phyloP scores from a whole-genome alignment of 2,329 filamentous ascomycete species.

The Colletotrichum siamense region DNA sequence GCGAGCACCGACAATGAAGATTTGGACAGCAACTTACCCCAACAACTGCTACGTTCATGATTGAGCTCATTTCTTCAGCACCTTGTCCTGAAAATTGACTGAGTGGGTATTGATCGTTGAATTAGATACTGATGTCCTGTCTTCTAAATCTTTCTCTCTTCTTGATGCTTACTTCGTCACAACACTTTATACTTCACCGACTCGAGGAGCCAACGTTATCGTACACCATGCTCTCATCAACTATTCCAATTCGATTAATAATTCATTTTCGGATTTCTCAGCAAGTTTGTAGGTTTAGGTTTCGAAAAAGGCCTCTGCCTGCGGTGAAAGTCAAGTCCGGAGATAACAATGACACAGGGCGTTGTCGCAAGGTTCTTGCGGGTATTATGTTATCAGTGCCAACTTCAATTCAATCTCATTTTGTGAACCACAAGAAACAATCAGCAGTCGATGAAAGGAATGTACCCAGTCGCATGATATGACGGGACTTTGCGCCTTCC shows the following conservation, averaged over 20 bases:
- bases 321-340: background rate
- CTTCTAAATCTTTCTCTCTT: accelerated
- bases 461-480: background rate
- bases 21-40: background rate
- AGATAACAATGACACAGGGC: background rate
- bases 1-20: accelerated
- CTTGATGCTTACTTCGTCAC: accelerated
- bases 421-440: no score
- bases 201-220: background rate
- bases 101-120: background rate
- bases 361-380: accelerated
- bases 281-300: background rate
- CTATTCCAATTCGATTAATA: accelerated
- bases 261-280: background rate
- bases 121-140: accelerated
- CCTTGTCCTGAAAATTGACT: no score
- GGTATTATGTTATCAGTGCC: accelerated
- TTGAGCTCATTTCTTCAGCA: background rate
- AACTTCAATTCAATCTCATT: no score
- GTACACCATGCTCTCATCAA: accelerated
- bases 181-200: background rate
- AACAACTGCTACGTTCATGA: background rate
- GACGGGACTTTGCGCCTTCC: background rate
- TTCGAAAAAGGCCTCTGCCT: accelerated
- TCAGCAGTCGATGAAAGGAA: no score